These are phyloP conservation scores for Sporobolomyces roseus DNA, from an alignment of 768 basidiomycete species.

Conservation along the genomic window DNA sequence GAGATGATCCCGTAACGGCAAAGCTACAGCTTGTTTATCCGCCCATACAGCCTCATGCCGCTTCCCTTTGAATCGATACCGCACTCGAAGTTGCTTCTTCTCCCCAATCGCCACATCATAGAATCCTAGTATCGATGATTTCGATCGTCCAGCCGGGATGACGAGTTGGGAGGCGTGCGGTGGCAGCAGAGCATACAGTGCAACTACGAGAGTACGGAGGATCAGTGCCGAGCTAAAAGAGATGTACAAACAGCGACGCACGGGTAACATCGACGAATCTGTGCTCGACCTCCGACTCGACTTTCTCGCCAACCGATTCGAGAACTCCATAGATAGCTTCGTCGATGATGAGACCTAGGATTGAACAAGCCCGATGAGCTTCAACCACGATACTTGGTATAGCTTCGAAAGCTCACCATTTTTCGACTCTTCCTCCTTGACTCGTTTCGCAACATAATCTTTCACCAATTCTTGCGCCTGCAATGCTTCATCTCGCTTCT, in stretches of 20 bases:
- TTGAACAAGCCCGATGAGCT: too few species aligned
- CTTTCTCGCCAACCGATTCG: slow-evolving; percentile 16
- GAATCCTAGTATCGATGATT: slow-evolving; percentile 80
- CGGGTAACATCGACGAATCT: slow-evolving; percentile 68
- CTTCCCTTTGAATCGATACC: slow-evolving; percentile 70
- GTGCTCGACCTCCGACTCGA: slow-evolving; percentile 55
- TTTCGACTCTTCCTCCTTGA: slow-evolving; percentile 61
- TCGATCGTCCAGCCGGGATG: slow-evolving; percentile 69
- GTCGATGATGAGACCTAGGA: slow-evolving; percentile 72
- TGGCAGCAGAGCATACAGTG: slow-evolving; percentile 71
- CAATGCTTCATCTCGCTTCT: slow-evolving; percentile 61
- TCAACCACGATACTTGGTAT: too few species aligned
- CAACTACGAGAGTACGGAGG: too few species aligned
- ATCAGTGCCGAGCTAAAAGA: background rate
- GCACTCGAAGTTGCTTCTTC: slow-evolving; percentile 65
- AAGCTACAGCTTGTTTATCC: slow-evolving; percentile 62
- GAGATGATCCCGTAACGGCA: slow-evolving; percentile 54
- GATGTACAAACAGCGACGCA: background rate
- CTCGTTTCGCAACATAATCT: slow-evolving; percentile 64
- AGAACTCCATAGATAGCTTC: slow-evolving; percentile 69
- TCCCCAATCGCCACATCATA: slow-evolving; percentile 75
- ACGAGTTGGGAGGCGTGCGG: slow-evolving; percentile 66
- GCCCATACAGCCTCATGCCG: slow-evolving; percentile 73
- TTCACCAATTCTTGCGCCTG: slow-evolving; percentile 63
- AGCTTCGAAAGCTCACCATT: slow-evolving; percentile 56